A percentile compares a stretch with the other conserved stretches of the same genome.
These are phyloP conservation scores for Geranium brycei DNA, from an alignment of 345 rosid genomes.

Conservation along the genomic window DNA sequence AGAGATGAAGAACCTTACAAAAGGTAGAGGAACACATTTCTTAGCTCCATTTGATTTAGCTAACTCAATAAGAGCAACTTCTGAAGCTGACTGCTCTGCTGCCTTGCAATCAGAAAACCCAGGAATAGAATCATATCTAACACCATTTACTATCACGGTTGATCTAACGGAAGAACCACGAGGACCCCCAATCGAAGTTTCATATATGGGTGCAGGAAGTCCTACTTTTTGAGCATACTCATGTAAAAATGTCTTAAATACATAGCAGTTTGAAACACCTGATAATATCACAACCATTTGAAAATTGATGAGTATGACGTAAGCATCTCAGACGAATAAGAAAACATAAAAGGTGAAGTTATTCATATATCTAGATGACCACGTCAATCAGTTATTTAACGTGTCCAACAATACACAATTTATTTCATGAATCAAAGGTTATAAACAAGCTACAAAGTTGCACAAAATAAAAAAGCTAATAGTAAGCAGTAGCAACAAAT, in stretches of 20 bases:
- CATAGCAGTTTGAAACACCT: constrained; percentile 79
- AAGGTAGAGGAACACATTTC: constrained; percentile 49
- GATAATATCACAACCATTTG: not conserved
- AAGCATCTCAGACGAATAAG: not conserved
- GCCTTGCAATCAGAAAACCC: constrained; percentile 87
- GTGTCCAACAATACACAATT: not conserved
- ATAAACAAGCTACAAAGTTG: no score
- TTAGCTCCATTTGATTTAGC: constrained; percentile 44
- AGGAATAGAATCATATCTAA: constrained; percentile 59
- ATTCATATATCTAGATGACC: not conserved
- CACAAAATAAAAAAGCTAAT: no score
- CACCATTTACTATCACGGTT: constrained; percentile 46
- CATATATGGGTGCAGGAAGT: constrained; percentile 62
- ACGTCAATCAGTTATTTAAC: no score
- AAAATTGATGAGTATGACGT: no score
- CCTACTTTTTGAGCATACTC: constrained; percentile 74
- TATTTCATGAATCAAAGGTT: no score
- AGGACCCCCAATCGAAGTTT: constrained; percentile 78
- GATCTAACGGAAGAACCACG: constrained; percentile 71
- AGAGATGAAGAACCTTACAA: constrained; percentile 37
- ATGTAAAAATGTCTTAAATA: constrained; percentile 74
- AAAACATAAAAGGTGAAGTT: not conserved
- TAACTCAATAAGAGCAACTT: constrained; percentile 65
- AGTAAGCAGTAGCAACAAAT: no score
- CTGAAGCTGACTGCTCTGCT: constrained; percentile 96